Percentiles rank a stretch among this genome's conserved stretches.
Evolutionary conservation across 169 alveolate species (phyloP).

Genomic region (Babesia bigemina): DNA sequence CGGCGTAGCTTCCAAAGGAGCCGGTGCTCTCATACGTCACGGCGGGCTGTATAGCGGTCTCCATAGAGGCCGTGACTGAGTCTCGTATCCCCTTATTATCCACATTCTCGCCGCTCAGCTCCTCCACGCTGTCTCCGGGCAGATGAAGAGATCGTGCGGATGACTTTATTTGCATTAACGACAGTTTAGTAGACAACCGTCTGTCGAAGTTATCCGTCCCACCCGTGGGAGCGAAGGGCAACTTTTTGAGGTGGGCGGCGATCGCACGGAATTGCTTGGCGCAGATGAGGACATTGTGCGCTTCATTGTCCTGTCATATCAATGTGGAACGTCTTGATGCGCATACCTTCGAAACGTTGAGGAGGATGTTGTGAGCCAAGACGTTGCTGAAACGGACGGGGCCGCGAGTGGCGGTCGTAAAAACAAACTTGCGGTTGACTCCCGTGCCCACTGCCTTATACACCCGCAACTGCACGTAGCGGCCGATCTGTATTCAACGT

Average conservation of each 20-base stretch:
- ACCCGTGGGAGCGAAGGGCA: neutral
- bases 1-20: neutral
- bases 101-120: neutral
- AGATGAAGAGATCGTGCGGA: neutral
- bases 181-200: too few species aligned
- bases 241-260: slow-evolving; percentile 8
- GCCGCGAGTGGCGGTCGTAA: slow-evolving; percentile 66
- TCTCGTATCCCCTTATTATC: too few species aligned
- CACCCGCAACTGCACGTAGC: slow-evolving; percentile 65
- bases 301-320: slow-evolving; percentile 32
- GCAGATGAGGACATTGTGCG: slow-evolving; percentile 24
- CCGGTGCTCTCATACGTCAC: neutral
- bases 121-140: neutral
- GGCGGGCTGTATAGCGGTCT: neutral
- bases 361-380: slow-evolving; percentile 66
- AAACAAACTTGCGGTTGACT: slow-evolving; percentile 65
- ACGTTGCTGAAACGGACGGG: slow-evolving; percentile 68
- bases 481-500: slow-evolving; percentile 52
- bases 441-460: slow-evolving; percentile 66
- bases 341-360: slow-evolving; percentile 65
- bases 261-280: slow-evolving; percentile 6
- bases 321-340: neutral
- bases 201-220: too few species aligned
- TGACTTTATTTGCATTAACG: neutral
- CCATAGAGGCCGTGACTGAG: too few species aligned